Evolutionary conservation across 176 grass and related monocot species (phyloP), one percentile per base, ranked within the genome.

Genomic region (Zoysia pacifica): DNA sequence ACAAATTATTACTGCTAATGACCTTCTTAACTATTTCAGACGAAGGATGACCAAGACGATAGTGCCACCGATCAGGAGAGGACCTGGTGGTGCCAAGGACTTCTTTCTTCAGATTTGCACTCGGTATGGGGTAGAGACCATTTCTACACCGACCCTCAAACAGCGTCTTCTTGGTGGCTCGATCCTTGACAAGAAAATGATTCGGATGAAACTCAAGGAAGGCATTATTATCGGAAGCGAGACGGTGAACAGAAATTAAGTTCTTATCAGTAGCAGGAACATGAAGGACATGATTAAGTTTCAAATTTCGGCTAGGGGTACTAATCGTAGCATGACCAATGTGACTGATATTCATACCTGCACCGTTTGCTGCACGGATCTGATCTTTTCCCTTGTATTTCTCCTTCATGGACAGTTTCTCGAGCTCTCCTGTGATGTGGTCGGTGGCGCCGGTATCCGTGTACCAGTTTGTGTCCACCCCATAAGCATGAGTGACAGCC

Each of bases 301-400:
- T 3, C 0, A 63, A 1, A 2, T 63, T 20, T 2, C 60, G 9
- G 12, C 3, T 20, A 36, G 18, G 60, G 60, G 60, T 12, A 11
- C 11, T 12, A 3, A 63, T 37, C 9, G 1, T 63, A 4, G 9
- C 10, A 63, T 38, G 7, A 38, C 60, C 60, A 63, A 63, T 9
- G 1, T 63, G 2, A 4, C 3, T 36, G 37, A 63, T 63, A 2
- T 9, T 0, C 60, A 63, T 63, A 63, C 60, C 60, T 63, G 3
- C 2, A 0, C 60, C 35, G 4, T 5, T 5, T 0, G 35, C 60
- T 0, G 60, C n/a, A n/a, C n/a, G n/a, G n/a, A n/a, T n/a, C n/a
- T n/a, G n/a, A n/a, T n/a, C n/a, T n/a, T n/a, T n/a, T 11, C 44
- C 44, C 44, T 5, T 38, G 60, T 1, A 63, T 9, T 13, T 63